A percentile compares a stretch with the other conserved stretches of the same genome.
phyloP scores from a whole-genome alignment of 768 basidiomycete species.

The Pisolithus tinctorius region DNA sequence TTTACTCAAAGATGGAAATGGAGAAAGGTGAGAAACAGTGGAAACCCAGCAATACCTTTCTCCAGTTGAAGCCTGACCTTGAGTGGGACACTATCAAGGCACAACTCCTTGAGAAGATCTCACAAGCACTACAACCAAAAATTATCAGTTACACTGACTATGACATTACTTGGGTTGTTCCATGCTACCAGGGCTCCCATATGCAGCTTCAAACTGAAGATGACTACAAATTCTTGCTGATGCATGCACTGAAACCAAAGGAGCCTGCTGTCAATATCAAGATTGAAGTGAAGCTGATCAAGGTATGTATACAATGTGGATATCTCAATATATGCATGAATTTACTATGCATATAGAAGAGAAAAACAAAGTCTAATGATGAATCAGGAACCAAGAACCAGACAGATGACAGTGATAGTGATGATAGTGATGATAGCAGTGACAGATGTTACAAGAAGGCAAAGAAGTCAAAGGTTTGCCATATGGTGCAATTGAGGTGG shows the following conservation, averaged over 20 bases:
- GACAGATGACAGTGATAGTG: too few species aligned
- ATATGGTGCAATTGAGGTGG: too few species aligned
- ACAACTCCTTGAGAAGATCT: constrained; percentile 1
- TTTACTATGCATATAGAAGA: not conserved
- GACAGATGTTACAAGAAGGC: too few species aligned
- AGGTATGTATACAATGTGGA: not conserved
- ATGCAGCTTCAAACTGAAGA: not conserved
- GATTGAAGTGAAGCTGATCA: not conserved
- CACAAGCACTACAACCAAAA: too few species aligned
- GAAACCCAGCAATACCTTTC: not conserved
- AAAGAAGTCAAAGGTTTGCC: too few species aligned
- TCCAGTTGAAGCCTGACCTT: not conserved
- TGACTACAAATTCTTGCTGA: not conserved
- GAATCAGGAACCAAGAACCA: too few species aligned
- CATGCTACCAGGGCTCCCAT: not conserved
- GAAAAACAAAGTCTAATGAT: too few species aligned
- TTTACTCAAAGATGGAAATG: not conserved
- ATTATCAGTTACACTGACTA: not conserved
- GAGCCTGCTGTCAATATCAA: not conserved
- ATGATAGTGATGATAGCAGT: too few species aligned
- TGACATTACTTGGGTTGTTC: not conserved
- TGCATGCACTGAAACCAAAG: not conserved
- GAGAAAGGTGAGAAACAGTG: not conserved
- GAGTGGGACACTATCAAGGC: constrained; percentile 1
- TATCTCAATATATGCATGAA: not conserved